Evolutionary conservation across 2,329 filamentous ascomycete species (phyloP).

Genomic region (Metarhizium sp.): DNA sequence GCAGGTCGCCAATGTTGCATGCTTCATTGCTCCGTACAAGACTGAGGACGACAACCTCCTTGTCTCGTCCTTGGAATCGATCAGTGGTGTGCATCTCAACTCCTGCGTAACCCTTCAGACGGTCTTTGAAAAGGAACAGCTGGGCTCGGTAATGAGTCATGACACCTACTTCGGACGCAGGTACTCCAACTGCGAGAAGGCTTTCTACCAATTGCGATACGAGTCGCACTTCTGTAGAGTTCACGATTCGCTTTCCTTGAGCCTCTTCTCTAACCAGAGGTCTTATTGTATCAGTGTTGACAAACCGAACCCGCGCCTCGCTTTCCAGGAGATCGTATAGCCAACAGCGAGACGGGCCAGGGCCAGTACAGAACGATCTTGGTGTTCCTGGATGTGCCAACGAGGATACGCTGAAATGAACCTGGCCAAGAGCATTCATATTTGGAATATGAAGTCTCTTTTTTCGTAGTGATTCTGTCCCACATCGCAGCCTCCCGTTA

Average conservation of each 20-base stretch:
- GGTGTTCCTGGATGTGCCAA: constrained; percentile 31
- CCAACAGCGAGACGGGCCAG: constrained; percentile 55
- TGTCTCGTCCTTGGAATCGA: constrained; percentile 93
- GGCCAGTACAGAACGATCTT: constrained; percentile 46
- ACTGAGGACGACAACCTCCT: constrained; percentile 80
- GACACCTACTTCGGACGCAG: constrained; percentile 72
- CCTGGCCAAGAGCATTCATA: constrained; percentile 48
- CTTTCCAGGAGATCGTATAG: constrained; percentile 63
- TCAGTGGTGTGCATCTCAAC: constrained; percentile 97
- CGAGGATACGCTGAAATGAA: constrained; percentile 46
- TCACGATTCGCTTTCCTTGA: constrained; percentile 79
- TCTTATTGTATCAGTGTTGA: constrained; percentile 75
- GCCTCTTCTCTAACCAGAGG: constrained; percentile 59
- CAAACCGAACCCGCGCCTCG: constrained; percentile 66
- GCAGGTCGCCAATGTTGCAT: constrained; percentile 75
- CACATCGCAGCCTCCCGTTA: constrained; percentile 80
- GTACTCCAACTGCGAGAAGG: constrained; percentile 66
- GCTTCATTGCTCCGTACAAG: constrained; percentile 81
- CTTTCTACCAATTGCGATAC: constrained; percentile 72
- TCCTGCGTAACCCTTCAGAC: constrained; percentile 48
- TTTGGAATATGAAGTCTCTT: constrained; percentile 60
- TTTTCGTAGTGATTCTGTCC: constrained; percentile 64
- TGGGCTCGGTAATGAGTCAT: constrained; percentile 97
- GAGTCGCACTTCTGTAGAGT: constrained; percentile 70
- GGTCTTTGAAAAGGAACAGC: constrained; percentile 70